Evolutionary conservation across 768 basidiomycete genomes (phyloP), one percentile per base, ranked within the genome.

Genomic region (Crepidotus variabilis): DNA sequence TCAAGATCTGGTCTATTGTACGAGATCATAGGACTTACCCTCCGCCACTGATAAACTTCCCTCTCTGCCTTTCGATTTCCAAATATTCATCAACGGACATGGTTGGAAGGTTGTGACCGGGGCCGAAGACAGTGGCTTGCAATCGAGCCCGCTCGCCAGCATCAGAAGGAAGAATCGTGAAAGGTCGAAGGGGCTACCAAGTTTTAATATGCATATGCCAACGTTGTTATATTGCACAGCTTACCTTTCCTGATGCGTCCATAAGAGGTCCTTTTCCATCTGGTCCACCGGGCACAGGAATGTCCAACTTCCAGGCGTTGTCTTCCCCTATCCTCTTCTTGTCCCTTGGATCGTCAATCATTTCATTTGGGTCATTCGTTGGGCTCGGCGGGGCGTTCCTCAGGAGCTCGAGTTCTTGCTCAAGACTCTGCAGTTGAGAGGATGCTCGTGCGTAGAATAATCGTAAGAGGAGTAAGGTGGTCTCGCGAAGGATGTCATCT

Each of bases 21-120:
- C 10, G 21, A 32, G n/a, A 45, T 2, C 24, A 21, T 45, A 51
- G 22, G 28, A 71, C 87, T 71, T 67, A 94, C 91, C 93, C 93
- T 75, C 92, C 90, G 32, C 89, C 90, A 8, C 87, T 80, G 54
- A 97, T 83, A 62, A 98, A 85, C 52, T 93, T 94, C 0, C 96
- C 96, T 55, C 90, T 75, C 65, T 85, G 78, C 49, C 77, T 76
- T 66, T 99, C 96, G 55, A 92, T 84, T 66, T 90, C 84, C 32
- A 99, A 79, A 66, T 95, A 98, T 70, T 98, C 91, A 63, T 98
- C 96, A 56, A 98, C 83, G 1, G 90, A 82, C 97, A 99, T 98
- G 0, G 93, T 94, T 4, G 97, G 97, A 32, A 98, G 74, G 45
- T 87, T 83, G 65, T 97, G 85, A 10, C 82, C 83, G 13, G 92